Conservation (phyloP, 371 early-diverging fungal genomes). For the Cokeromyces recurvatus region DNA sequence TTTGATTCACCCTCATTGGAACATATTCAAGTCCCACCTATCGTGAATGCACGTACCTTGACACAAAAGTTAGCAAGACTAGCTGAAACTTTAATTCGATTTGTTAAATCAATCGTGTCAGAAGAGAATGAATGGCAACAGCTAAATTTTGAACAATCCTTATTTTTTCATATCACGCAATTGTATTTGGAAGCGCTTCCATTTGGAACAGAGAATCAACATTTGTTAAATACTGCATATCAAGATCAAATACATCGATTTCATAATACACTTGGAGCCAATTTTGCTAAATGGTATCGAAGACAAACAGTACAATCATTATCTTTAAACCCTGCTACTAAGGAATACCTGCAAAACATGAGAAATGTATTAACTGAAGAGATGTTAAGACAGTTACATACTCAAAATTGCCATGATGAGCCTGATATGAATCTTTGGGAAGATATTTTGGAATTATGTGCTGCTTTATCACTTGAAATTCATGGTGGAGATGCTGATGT, state of each 20-base stretch:
- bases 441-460: conserved; percentile 31
- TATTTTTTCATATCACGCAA: conserved; percentile 30
- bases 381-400: conserved; percentile 1
- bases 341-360: conserved; percentile 35
- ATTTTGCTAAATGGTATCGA: conserved; percentile 49
- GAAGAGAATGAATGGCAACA: conserved; percentile 13
- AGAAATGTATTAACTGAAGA: conserved; percentile 25
- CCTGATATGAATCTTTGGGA: conserved; percentile 25
- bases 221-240: conserved; percentile 43
- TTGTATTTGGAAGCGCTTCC: conserved; percentile 35
- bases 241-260: conserved; percentile 45
- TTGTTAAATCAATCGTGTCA: conserved; percentile 19
- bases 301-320: conserved; percentile 47
- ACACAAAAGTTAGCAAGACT: conserved; percentile 33
- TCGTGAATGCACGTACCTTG: conserved; percentile 32
- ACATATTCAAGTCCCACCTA: conserved; percentile 2
- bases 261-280: conserved; percentile 38
- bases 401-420: neutral
- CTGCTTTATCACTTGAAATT: conserved; percentile 36
- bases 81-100: conserved; percentile 33
- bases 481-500: conserved; percentile 48
- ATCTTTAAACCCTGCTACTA: conserved; percentile 43
- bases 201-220: conserved; percentile 47
- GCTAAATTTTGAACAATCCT: conserved; percentile 25
- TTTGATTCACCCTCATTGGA: neutral